Percentiles rank a stretch among this genome's conserved stretches.
phyloP scores from a whole-genome alignment of 495 filamentous ascomycete species.

The Xylaria cubensis region DNA sequence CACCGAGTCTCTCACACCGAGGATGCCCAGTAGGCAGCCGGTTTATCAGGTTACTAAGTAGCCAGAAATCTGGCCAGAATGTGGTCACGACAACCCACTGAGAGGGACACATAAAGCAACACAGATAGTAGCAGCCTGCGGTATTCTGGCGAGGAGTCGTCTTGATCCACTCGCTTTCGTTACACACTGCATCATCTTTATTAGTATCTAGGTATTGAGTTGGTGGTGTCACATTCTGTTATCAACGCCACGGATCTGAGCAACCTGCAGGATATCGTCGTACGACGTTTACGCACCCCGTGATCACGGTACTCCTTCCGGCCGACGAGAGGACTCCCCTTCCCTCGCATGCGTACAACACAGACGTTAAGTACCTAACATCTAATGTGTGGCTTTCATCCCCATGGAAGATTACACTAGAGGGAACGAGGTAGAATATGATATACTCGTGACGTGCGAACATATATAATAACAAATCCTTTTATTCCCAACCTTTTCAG shows the following conservation, averaged over 20 bases:
- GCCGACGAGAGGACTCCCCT: background rate
- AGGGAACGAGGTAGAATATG: background rate
- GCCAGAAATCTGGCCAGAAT: conserved; percentile 1
- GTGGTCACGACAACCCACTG: background rate
- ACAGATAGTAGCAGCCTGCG: background rate
- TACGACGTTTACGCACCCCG: background rate
- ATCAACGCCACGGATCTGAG: conserved; percentile 4
- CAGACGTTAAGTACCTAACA: background rate
- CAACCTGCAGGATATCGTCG: conserved; percentile 1
- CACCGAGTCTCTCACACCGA: conserved; percentile 1
- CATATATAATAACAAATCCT: background rate
- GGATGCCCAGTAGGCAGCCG: conserved; percentile 2
- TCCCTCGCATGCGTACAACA: background rate
- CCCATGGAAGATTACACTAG: background rate
- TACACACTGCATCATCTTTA: background rate
- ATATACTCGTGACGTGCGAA: background rate
- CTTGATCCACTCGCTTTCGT: background rate
- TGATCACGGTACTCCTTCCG: background rate
- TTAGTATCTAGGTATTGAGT: background rate
- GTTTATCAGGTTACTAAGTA: background rate
- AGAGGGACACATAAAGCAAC: background rate
- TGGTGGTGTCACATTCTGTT: background rate
- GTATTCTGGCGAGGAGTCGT: background rate
- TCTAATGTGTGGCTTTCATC: background rate
- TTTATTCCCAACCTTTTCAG: background rate